Percentiles rank a stretch among this genome's conserved stretches.
Evolutionary conservation across 163 green algal species (phyloP).

Genomic region (Scenedesmus sp.): DNA sequence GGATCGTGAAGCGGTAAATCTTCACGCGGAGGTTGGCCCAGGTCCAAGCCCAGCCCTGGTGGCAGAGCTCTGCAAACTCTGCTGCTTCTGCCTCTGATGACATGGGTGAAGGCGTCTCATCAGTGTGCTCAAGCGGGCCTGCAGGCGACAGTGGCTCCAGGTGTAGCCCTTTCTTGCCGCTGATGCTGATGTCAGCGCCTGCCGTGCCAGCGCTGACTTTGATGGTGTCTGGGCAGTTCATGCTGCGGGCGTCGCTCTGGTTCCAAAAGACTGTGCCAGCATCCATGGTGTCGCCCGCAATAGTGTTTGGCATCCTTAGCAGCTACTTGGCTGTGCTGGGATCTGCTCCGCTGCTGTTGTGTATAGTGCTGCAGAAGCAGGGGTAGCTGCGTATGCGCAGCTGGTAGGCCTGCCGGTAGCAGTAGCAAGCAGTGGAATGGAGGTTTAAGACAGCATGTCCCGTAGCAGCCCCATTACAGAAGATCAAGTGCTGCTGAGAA

Average conservation of each 20-base stretch:
- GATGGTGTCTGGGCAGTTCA: not conserved
- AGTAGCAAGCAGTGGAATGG: not conserved
- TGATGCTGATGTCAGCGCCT: not conserved
- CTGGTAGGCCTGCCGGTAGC: not conserved
- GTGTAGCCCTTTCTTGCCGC: not conserved
- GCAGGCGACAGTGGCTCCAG: not conserved
- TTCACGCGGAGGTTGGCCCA: constrained; percentile 27
- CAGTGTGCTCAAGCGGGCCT: not conserved
- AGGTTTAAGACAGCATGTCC: not conserved
- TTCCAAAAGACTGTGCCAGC: not conserved
- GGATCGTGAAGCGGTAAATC: constrained; percentile 33
- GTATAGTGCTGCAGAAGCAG: not conserved
- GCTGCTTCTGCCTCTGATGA: constrained; percentile 8
- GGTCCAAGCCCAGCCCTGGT: constrained; percentile 15
- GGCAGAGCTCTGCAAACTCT: constrained; percentile 10
- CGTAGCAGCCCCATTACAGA: not conserved
- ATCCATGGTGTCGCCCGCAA: not conserved
- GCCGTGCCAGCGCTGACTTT: not conserved
- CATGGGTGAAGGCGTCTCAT: not conserved
- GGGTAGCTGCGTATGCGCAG: not conserved
- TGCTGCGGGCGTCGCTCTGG: not conserved
- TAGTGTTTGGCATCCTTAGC: not conserved
- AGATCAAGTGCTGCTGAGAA: not conserved
- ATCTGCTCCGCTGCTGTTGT: not conserved
- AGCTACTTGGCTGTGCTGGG: not conserved